A percentile compares a stretch with the other conserved stretches of the same genome.
phyloP scores from a whole-genome alignment of 2,329 filamentous ascomycete genomes.

The Aspergillus tanneri region DNA sequence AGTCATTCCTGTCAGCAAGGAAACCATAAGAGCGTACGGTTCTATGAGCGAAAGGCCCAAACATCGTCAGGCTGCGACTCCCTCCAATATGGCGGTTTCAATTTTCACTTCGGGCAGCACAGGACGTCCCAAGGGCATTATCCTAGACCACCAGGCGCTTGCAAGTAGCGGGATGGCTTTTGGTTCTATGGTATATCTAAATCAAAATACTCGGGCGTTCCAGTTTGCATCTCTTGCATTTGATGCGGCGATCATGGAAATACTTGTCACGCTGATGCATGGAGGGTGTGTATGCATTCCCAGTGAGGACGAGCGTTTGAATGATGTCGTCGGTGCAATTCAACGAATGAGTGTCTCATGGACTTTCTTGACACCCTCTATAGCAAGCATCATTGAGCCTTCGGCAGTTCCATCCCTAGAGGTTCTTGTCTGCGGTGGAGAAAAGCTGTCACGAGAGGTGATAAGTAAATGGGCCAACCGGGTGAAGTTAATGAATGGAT shows the following conservation, averaged over 20 bases:
- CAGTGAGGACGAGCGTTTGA: constrained; percentile 47
- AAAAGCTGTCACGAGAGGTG: constrained; percentile 70
- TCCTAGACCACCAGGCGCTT: constrained; percentile 36
- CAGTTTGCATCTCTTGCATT: constrained; percentile 51
- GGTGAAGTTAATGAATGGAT: constrained; percentile 40
- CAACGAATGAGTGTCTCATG: constrained; percentile 52
- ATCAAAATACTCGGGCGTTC: constrained; percentile 31
- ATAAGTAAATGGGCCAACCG: constrained; percentile 63
- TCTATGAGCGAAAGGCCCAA: constrained; percentile 16
- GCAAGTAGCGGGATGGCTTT: constrained; percentile 35
- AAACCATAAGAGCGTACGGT: constrained; percentile 30
- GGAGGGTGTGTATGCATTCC: constrained; percentile 53
- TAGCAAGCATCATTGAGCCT: constrained; percentile 43
- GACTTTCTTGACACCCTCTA: constrained; percentile 47
- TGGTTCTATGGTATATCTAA: constrained; percentile 27
- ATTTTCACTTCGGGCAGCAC: constrained; percentile 42
- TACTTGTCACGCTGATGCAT: constrained; percentile 38
- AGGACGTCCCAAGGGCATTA: constrained; percentile 39
- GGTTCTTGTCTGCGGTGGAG: constrained; percentile 46
- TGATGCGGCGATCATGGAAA: constrained; percentile 45
- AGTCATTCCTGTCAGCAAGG: constrained; percentile 34
- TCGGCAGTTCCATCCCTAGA: constrained; percentile 43
- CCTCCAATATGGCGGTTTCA: constrained; percentile 34
- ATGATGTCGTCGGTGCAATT: constrained; percentile 49
- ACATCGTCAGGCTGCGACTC: constrained; percentile 8